Evolutionary conservation across 2,329 filamentous ascomycete species (phyloP).

Genomic region (Pleurostoma richardsiae): DNA sequence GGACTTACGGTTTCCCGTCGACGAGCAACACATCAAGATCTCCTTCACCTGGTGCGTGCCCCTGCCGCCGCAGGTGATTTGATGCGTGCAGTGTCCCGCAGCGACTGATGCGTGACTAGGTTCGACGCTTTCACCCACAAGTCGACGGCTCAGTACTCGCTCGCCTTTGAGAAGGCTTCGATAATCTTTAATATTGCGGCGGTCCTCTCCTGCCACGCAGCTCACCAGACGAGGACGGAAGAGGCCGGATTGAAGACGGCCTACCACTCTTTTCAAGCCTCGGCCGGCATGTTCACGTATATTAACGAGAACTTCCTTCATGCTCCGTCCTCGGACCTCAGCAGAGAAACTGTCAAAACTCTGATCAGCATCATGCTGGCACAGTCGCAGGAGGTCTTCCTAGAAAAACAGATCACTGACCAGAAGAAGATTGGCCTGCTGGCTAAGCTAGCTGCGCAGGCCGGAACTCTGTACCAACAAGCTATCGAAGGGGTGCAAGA

Average conservation of each 20-base stretch:
- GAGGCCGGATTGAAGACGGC: constrained; percentile 92
- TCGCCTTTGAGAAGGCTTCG: constrained; percentile 97
- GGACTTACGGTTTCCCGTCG: constrained; percentile 91
- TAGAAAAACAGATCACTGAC: constrained; percentile 92
- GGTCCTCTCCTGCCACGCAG: constrained; percentile 92
- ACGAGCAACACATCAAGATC: constrained; percentile 99
- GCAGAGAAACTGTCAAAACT: constrained; percentile 91
- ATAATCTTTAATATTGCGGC: constrained; percentile 99
- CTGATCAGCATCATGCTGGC: constrained; percentile 90
- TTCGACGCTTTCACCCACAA: constrained; percentile 99
- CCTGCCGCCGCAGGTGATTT: background rate
- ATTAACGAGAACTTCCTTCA: constrained; percentile 99
- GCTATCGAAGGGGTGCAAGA: constrained; percentile 88
- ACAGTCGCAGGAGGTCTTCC: constrained; percentile 93
- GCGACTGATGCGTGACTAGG: constrained; percentile 42
- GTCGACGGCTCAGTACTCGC: constrained; percentile 90
- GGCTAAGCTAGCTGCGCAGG: constrained; percentile 89
- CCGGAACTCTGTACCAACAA: constrained; percentile 81
- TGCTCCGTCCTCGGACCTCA: constrained; percentile 92
- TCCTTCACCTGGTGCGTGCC: constrained; percentile 83
- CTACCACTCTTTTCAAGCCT: constrained; percentile 97
- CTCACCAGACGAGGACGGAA: constrained; percentile 85
- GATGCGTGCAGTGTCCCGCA: background rate
- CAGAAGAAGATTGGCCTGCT: constrained; percentile 88
- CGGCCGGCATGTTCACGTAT: constrained; percentile 98